These are phyloP conservation scores for Setomelanomma holmii DNA, from an alignment of 2,329 filamentous ascomycete species.

Conservation along the genomic window DNA sequence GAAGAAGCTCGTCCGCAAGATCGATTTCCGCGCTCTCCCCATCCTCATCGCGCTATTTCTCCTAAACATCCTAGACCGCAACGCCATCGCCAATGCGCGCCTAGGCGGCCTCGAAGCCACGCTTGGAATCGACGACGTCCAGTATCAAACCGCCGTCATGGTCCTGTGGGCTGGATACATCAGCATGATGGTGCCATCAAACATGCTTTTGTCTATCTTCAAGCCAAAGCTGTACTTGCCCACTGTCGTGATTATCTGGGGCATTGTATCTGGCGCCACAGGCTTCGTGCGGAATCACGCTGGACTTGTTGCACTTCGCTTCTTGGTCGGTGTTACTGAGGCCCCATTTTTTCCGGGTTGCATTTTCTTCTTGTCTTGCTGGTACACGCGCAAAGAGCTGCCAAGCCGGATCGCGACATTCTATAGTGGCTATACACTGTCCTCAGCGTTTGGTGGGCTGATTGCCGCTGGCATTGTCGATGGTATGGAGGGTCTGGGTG, in stretches of 20 bases:
- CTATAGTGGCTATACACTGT: constrained; percentile 63
- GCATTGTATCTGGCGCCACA: constrained; percentile 54
- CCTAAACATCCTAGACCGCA: constrained; percentile 41
- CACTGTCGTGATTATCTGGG: constrained; percentile 54
- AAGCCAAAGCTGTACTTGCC: constrained; percentile 63
- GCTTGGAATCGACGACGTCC: background rate
- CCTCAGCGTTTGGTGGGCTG: constrained; percentile 60
- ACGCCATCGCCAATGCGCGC: constrained; percentile 37
- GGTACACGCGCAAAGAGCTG: constrained; percentile 48
- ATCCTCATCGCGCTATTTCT: constrained; percentile 38
- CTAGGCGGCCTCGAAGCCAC: constrained; percentile 29
- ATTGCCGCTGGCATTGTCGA: constrained; percentile 59
- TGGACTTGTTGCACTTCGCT: constrained; percentile 51
- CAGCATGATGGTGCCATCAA: constrained; percentile 68
- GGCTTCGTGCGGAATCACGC: constrained; percentile 54
- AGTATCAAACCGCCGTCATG: constrained; percentile 36
- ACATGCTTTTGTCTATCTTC: constrained; percentile 63
- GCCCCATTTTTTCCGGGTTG: constrained; percentile 25
- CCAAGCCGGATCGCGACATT: constrained; percentile 63
- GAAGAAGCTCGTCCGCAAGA: constrained; percentile 38
- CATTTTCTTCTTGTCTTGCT: constrained; percentile 32
- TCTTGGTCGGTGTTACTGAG: constrained; percentile 49
- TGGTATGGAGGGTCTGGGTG: constrained; percentile 19
- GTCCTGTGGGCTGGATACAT: constrained; percentile 69
- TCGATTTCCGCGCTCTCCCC: constrained; percentile 38